phyloP scores from a whole-genome alignment of 306 rosid species.

The Trichosanthes truncata region DNA sequence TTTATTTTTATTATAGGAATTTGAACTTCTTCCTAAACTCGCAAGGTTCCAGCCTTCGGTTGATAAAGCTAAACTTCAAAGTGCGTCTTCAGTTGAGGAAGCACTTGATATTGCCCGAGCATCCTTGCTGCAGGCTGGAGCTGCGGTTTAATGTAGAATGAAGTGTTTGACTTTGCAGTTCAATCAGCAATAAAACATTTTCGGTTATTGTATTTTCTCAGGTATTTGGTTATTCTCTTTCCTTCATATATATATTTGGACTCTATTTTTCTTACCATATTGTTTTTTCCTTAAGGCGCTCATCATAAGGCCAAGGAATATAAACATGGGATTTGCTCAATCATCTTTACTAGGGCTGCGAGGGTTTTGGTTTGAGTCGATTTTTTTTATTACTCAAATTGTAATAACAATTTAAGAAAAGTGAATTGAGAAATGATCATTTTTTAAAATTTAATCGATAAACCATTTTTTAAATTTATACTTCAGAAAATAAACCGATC shows the following conservation, averaged over 20 bases:
- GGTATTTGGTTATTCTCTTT: background rate
- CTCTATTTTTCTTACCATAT: background rate
- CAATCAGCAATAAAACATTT: background rate
- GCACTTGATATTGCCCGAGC: slow-evolving; percentile 58
- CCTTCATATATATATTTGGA: background rate
- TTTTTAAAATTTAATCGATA: too few species aligned
- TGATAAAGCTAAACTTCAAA: slow-evolving; percentile 68
- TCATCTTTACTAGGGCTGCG: background rate
- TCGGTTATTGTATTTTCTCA: background rate
- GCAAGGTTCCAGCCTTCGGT: slow-evolving; percentile 68
- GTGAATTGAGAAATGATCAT: too few species aligned
- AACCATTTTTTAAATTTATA: background rate
- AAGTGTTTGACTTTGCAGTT: background rate
- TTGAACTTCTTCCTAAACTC: slow-evolving; percentile 78
- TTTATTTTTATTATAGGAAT: slow-evolving; percentile 38
- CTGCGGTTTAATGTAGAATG: slow-evolving; percentile 18
- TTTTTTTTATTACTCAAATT: too few species aligned
- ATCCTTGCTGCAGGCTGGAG: slow-evolving; percentile 28
- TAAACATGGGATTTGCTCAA: background rate
- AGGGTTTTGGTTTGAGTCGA: too few species aligned
- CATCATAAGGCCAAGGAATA: background rate
- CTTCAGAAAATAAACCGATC: too few species aligned
- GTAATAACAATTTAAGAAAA: too few species aligned
- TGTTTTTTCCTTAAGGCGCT: background rate
- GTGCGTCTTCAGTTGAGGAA: slow-evolving; percentile 73